These are phyloP conservation scores for Paramarasmius palmivorus DNA, from an alignment of 1,284 basidiomycete genomes.

Conservation along the genomic window DNA sequence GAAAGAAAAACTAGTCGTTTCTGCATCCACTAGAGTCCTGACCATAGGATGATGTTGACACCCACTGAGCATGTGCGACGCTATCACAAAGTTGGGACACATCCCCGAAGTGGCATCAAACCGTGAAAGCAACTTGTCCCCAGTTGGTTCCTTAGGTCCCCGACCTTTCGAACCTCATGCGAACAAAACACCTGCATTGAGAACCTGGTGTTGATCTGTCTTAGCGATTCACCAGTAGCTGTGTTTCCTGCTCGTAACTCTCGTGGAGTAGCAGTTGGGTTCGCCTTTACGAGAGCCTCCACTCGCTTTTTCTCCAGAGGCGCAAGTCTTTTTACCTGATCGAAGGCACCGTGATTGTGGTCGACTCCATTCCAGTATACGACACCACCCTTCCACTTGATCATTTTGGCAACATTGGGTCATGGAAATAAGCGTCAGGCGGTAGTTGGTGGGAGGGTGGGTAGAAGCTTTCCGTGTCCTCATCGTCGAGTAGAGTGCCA, in stretches of 20 bases:
- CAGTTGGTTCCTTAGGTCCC: not conserved
- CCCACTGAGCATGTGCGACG: not conserved
- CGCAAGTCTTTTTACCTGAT: too few species aligned
- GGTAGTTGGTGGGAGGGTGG: too few species aligned
- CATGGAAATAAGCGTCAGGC: too few species aligned
- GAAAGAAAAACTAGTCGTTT: not conserved
- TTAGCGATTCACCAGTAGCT: not conserved
- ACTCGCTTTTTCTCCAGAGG: too few species aligned
- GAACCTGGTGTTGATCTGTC: not conserved
- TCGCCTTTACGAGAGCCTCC: not conserved
- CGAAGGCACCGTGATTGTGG: too few species aligned
- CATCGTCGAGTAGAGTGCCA: too few species aligned
- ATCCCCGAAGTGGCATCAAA: slow-evolving; percentile 2
- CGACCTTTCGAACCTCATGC: not conserved
- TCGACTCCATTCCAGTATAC: too few species aligned
- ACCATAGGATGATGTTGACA: slow-evolving; percentile 4
- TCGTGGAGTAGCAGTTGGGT: slow-evolving; percentile 2
- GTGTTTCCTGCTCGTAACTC: slow-evolving; percentile 9
- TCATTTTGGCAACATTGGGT: too few species aligned
- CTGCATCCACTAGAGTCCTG: slow-evolving; percentile 3
- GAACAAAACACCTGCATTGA: not conserved
- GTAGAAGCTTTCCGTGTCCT: too few species aligned
- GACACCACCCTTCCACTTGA: too few species aligned
- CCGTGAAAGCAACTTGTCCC: slow-evolving; percentile 4
- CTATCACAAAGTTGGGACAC: slow-evolving; percentile 1